A percentile compares a stretch with the other conserved stretches of the same genome.
These are phyloP conservation scores for Alternaria burnsii DNA, from an alignment of 2,329 filamentous ascomycete species.

Conservation along the genomic window DNA sequence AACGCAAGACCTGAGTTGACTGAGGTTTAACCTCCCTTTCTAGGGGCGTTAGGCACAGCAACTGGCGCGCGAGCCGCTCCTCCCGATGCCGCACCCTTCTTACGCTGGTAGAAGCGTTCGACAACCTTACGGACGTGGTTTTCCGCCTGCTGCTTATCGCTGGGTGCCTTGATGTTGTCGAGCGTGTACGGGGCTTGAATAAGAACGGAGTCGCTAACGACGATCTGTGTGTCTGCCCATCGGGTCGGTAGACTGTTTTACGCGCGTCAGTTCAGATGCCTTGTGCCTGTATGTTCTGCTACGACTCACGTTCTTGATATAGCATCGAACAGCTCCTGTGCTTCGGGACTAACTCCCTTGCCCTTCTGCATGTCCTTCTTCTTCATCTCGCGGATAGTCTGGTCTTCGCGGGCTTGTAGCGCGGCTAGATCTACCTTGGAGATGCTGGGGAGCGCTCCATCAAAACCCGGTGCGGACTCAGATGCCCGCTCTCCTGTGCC, in stretches of 20 bases:
- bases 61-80: slow-evolving; percentile 37
- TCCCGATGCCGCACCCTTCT: slow-evolving; percentile 38
- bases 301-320: slow-evolving; percentile 63
- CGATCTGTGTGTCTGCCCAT: slow-evolving; percentile 67
- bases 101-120: slow-evolving; percentile 56
- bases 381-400: slow-evolving; percentile 64
- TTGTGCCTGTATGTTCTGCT: background rate
- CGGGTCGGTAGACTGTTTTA: slow-evolving; percentile 59
- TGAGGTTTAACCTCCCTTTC: slow-evolving; percentile 36
- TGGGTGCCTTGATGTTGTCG: slow-evolving; percentile 61
- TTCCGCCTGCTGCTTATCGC: slow-evolving; percentile 54
- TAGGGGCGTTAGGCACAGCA: slow-evolving; percentile 42
- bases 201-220: slow-evolving; percentile 68
- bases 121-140: slow-evolving; percentile 57
- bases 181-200: slow-evolving; percentile 66
- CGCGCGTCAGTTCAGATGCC: slow-evolving; percentile 13
- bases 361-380: slow-evolving; percentile 66
- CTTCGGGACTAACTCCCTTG: slow-evolving; percentile 68
- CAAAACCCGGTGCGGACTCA: slow-evolving; percentile 54
- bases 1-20: background rate
- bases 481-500: slow-evolving; percentile 45
- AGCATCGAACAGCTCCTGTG: slow-evolving; percentile 70
- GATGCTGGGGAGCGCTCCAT: slow-evolving; percentile 56
- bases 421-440: slow-evolving; percentile 64
- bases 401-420: slow-evolving; percentile 63